Evolutionary conservation across 805 yeast genomes (phyloP), one percentile per base, ranked within the genome.

Genomic region (Barnettozyma sucrosica): DNA sequence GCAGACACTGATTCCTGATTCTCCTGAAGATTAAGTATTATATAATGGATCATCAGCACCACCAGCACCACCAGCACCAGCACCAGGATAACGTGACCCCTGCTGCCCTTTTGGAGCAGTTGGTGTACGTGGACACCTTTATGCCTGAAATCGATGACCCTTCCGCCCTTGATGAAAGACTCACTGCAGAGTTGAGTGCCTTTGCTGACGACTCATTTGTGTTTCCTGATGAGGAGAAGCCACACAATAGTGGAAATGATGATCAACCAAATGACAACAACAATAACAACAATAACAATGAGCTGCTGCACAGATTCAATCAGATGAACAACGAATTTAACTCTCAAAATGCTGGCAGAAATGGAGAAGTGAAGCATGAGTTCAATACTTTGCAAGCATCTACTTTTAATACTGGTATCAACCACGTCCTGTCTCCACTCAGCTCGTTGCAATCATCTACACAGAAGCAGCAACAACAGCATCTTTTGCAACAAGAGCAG

Each of bases 201-300:
- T 85, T 85, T 72, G 92, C 90, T 0, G 90, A 85, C 56, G 90
- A 84, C 50, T 76, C 87, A 3, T 85, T 85, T 55, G 76, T 85
- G 3, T 85, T 85, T 60, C 89, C 92, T 1, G 93, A 85, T 59
- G 93, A 86, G 58, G 92, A 85, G 32, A 84, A 84, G 59, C 83
- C 83, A 1, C 50, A 55, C 42, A 36, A 51, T 20, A 45, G 49
- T 23, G 50, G 51, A 5, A 36, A 40, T 19, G 36, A 51, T 18
- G 44, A 51, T 16, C 49, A 51, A 20, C 45, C 48, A 16, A 52
- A 56, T n/a, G 46, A 49, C 28, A 51, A 51, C 8, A 49, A 48
- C 18, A 49, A 53, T 26, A 42, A 48, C 46, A 49, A 51, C 33
- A 36, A 46, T 16, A 42, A 47, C 20, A 41, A 50, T 18, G 50